Evolutionary conservation across 805 yeast species (phyloP), one percentile per base, ranked within the genome.

Genomic region (Wickerhamiella domercqiae): DNA sequence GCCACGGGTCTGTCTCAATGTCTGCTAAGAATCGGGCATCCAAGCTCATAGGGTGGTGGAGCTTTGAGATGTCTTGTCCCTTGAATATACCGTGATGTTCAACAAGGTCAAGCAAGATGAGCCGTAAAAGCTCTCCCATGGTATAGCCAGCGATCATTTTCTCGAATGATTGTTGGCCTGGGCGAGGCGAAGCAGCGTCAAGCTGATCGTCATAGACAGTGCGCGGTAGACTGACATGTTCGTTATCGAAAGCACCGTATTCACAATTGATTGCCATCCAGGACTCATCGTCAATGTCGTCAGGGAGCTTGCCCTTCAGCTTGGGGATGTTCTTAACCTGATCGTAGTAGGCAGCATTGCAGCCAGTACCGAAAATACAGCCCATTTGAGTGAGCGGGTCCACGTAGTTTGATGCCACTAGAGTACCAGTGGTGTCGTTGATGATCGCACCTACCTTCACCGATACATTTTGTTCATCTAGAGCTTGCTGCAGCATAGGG

Each of bases 201-300:
- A 87, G 77, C 47, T 64, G 67, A 39, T 75, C 55, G 60, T 87
- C 98, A 59, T 74, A 87, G 58, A 76, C 77, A 48, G 93, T 86
- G 64, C 95, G 74, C 55, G 97, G 97, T 50, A 87, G 69, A 25
- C 76, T 71, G 7, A 49, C 41, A 53, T 78, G 93, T 61, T 83
- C 95, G 56, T 83, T 86, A 60, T 87, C 97, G 57, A 87, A 87
- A 5, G 96, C 87, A 54, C 98, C 97, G 64, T 87, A 87, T 66
- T 87, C 98, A 68, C 96, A 84, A 69, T 87, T 87, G 59, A 87
- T 87, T 39, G 95, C 95, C 93, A 87, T 86, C 45, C 78, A 75
- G 31, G 78, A 68, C 35, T 70, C 71, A 5, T 55, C 59, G 28
- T 71, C 55, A 48, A 83, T 70, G 54, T 82, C 94, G 31, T 60